Conservation (phyloP, 202 grass and related monocot genomes). For the Alloteropsis angusta region DNA sequence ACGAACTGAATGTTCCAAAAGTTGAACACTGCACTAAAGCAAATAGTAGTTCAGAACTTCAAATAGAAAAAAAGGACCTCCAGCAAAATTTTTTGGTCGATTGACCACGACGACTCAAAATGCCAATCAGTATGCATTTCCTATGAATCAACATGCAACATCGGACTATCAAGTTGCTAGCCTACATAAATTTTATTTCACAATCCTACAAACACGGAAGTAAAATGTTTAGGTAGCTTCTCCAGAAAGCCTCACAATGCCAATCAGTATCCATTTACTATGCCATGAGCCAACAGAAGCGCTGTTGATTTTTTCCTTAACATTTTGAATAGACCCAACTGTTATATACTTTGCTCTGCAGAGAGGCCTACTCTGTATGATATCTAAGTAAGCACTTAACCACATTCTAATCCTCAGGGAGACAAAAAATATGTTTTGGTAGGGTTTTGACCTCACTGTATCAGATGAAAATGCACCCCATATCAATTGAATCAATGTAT, state of each 20-base stretch:
- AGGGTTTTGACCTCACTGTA: neutral
- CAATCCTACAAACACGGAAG: neutral
- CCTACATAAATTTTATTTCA: neutral
- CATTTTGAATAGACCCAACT: no score
- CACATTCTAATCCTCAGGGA: no score
- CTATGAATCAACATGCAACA: conserved; percentile 3
- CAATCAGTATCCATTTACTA: no score
- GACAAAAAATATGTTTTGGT: no score
- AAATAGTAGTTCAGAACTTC: neutral
- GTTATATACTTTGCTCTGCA: no score
- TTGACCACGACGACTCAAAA: neutral
- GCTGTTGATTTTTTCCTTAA: no score
- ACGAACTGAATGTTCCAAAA: neutral
- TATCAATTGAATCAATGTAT: neutral
- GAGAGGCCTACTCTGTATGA: no score
- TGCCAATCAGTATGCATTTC: neutral
- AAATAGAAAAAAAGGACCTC: neutral
- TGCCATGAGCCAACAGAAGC: no score
- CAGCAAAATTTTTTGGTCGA: neutral
- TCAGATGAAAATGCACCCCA: neutral
- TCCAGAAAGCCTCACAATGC: no score
- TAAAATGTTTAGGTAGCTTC: neutral
- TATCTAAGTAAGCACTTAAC: no score
- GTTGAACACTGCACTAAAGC: neutral
- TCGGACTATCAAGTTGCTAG: neutral